These are phyloP conservation scores for Acephala macrosclerotiorum DNA, from an alignment of 2,329 filamentous ascomycete genomes.

Conservation along the genomic window DNA sequence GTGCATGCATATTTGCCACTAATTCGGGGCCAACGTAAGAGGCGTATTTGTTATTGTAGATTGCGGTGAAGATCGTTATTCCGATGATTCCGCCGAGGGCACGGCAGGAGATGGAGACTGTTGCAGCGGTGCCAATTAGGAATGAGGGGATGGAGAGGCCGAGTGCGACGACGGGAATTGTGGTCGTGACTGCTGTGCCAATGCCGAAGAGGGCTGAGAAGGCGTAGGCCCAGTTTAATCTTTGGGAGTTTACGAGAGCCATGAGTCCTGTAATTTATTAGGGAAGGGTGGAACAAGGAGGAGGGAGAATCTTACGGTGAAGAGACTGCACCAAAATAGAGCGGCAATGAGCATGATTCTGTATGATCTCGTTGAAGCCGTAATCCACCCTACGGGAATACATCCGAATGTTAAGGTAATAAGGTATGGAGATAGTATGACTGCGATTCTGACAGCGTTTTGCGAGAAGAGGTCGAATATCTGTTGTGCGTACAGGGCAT, in stretches of 20 bases:
- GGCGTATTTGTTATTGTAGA: slow-evolving; percentile 32
- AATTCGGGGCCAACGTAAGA: slow-evolving; percentile 26
- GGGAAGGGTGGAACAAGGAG: neutral
- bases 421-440: slow-evolving; percentile 29
- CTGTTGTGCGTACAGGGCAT: slow-evolving; percentile 30
- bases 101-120: slow-evolving; percentile 26
- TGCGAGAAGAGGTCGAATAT: slow-evolving; percentile 30
- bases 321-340: slow-evolving; percentile 29
- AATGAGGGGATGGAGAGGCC: slow-evolving; percentile 30
- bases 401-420: slow-evolving; percentile 33
- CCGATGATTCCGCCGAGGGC: slow-evolving; percentile 32
- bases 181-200: slow-evolving; percentile 31
- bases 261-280: slow-evolving; percentile 26
- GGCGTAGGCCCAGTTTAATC: slow-evolving; percentile 24
- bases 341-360: slow-evolving; percentile 24
- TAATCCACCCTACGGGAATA: slow-evolving; percentile 32
- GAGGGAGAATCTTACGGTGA: slow-evolving; percentile 20
- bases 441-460: slow-evolving; percentile 29
- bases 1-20: slow-evolving; percentile 20
- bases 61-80: slow-evolving; percentile 33
- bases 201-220: slow-evolving; percentile 32
- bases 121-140: slow-evolving; percentile 34
- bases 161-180: slow-evolving; percentile 29
- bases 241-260: slow-evolving; percentile 22
- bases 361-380: slow-evolving; percentile 29